Conservation (phyloP, 257 asterid species). For the Rehmannia glutinosa region DNA sequence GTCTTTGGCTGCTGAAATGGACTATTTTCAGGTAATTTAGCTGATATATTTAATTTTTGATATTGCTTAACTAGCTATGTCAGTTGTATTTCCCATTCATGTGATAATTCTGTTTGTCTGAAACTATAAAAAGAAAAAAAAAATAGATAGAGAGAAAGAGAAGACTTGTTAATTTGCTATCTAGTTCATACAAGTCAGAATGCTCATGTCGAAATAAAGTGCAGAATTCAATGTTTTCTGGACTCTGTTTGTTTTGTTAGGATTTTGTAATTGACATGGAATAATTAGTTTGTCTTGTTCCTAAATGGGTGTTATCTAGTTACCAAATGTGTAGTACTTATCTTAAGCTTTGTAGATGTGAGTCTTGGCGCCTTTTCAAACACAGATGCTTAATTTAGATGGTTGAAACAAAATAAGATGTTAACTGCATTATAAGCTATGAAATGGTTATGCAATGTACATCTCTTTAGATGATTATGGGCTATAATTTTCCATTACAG, state of each 20-base stretch:
- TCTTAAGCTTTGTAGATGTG: constrained; percentile 6
- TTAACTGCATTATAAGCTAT: constrained; percentile 1
- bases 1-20: constrained; percentile 85
- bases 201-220: neutral
- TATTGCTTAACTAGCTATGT: neutral
- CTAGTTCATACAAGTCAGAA: neutral
- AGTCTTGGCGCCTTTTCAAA: neutral
- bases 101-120: neutral
- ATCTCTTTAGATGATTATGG: constrained; percentile 9
- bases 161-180: neutral
- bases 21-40: constrained; percentile 79
- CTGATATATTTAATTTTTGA: constrained; percentile 10
- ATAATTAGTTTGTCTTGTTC: neutral
- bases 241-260: constrained; percentile 12
- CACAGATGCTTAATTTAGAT: constrained; percentile 8
- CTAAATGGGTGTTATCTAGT: constrained; percentile 2
- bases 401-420: constrained; percentile 1
- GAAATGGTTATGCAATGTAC: constrained; percentile 2
- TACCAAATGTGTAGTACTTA: neutral
- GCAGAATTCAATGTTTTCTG: neutral
- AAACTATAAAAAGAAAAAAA: neutral
- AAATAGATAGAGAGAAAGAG: neutral
- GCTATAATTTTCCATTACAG: neutral
- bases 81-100: neutral
- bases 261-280: neutral